A percentile compares a stretch with the other conserved stretches of the same genome.
These are phyloP conservation scores for Pichia thaimueangensis DNA, from an alignment of 805 yeast genomes.

Conservation along the genomic window DNA sequence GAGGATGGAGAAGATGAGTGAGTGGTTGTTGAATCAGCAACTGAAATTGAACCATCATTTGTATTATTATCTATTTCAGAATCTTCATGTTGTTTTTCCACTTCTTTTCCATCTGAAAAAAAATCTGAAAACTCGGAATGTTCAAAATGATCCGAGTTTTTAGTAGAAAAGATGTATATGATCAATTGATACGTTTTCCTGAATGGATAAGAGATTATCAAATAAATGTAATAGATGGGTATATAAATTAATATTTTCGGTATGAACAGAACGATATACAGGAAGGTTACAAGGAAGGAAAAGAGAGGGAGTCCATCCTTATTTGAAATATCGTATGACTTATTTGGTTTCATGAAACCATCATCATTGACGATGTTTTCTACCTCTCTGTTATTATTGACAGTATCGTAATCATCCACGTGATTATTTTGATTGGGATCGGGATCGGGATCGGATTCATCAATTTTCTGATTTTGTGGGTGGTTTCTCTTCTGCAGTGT, in stretches of 20 bases:
- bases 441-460: background rate
- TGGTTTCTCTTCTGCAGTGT: background rate
- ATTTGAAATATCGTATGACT: too few relatives aligned
- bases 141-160: too few relatives aligned
- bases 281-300: too few relatives aligned
- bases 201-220: slow-evolving; percentile 4
- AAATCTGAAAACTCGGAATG: too few relatives aligned
- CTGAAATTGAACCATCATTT: background rate
- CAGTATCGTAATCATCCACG: background rate
- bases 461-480: background rate
- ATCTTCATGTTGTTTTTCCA: too few relatives aligned
- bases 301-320: too few relatives aligned
- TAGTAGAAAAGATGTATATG: too few relatives aligned
- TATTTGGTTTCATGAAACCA: background rate
- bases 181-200: background rate
- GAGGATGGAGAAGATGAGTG: background rate
- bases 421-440: background rate
- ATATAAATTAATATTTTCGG: slow-evolving; percentile 4
- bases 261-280: background rate
- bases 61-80: too few relatives aligned
- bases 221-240: slow-evolving; percentile 5
- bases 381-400: background rate
- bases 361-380: background rate
- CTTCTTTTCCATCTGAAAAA: too few relatives aligned
- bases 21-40: background rate